Evolutionary conservation across 1,284 basidiomycete genomes (phyloP).

Genomic region (Puccinia novopanici): DNA sequence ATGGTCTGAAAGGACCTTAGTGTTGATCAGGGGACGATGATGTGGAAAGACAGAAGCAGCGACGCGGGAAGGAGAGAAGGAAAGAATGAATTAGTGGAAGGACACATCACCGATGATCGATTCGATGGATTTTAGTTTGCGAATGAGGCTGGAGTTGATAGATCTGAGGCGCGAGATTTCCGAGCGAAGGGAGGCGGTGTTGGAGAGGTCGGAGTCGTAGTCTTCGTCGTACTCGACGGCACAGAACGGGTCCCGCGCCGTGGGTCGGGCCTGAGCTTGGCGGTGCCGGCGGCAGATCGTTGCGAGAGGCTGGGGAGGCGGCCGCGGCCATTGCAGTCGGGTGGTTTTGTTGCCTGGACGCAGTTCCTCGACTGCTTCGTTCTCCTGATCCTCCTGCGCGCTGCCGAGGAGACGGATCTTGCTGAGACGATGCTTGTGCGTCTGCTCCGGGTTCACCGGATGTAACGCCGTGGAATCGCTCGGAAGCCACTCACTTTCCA

Average conservation of each 20-base stretch:
- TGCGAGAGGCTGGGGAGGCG: not conserved
- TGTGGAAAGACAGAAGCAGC: not conserved
- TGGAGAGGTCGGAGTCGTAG: not conserved
- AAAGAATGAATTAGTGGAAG: not conserved
- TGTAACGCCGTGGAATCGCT: not conserved
- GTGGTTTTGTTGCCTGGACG: not conserved
- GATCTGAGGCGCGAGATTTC: constrained; percentile 22
- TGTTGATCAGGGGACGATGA: too few relatives aligned
- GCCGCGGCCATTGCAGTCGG: not conserved
- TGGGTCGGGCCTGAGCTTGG: not conserved
- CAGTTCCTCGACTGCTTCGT: not conserved
- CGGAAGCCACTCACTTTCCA: not conserved
- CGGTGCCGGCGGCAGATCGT: not conserved
- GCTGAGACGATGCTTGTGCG: not conserved
- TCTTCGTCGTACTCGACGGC: not conserved
- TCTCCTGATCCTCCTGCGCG: not conserved
- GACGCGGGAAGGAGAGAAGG: not conserved
- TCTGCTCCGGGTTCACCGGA: not conserved
- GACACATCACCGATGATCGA: constrained; percentile 1
- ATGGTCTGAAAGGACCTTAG: too few relatives aligned
- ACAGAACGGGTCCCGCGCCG: not conserved
- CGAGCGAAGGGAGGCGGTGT: not conserved
- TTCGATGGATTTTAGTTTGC: constrained; percentile 31
- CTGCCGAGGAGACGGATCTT: not conserved
- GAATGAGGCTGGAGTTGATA: constrained; percentile 16